Evolutionary conservation across 257 asterid genomes (phyloP), one percentile per base, ranked within the genome.

Genomic region (Solanum gracilifrons): DNA sequence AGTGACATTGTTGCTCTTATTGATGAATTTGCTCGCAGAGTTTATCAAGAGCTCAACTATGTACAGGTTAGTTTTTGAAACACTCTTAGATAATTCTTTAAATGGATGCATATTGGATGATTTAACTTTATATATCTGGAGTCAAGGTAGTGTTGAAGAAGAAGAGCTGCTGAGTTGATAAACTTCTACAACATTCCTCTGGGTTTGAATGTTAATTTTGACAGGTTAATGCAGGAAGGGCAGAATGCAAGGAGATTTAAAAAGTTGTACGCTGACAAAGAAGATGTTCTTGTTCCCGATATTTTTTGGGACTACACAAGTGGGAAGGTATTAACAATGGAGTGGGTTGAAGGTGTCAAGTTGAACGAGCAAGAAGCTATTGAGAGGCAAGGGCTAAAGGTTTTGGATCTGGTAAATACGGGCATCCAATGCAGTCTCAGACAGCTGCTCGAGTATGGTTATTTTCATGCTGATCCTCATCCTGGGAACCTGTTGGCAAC

Each of bases 381-480:
- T 71, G 99, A 97, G 95, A 89, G 98, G 43, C 99, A 95, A 91
- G 99, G 99, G 92, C 97, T 97, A 71, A 95, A 92, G 82, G 96
- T 97, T 88, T 92, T 96, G 94, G 99, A 97, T 89, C 94, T 97
- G 88, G 99, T 97, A 31, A 97, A 93, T 92, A 96, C 97, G 1
- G 99, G 99, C 87, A 96, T 97, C 87, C 99, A 97, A 69, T 97
- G 99, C 93, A 96, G 99, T 92, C 98, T 97, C 55, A 91, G 99
- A 31, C 99, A 97, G 93, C 94, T 97, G 84, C 99, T 97, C 12
- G 99, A 97, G 92, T 96, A 97, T 37, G 99, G 99, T 46, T 97
- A 97, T 89, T 97, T 97, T 90, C 99, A 97, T 91, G 99, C 99
- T 32, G 99, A 97, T 93, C 99, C 99, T 87, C 99, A 97, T 92